A percentile compares a stretch with the other conserved stretches of the same genome.
Conservation (phyloP, 2,329 filamentous ascomycete species). For the Ampelomyces quisqualis region DNA sequence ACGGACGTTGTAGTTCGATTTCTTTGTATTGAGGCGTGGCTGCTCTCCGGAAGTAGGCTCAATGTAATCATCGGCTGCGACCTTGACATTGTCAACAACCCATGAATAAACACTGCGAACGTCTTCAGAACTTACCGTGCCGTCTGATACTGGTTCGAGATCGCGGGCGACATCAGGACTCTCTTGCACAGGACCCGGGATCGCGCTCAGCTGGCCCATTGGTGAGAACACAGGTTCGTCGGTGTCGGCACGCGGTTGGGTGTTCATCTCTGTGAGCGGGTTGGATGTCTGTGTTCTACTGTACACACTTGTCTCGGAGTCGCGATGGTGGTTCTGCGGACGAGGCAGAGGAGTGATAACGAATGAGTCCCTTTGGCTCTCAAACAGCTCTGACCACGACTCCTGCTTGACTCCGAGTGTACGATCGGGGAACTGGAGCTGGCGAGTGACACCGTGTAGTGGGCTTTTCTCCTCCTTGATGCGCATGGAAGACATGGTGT, state of each 20-base stretch:
- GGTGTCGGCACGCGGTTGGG: not conserved
- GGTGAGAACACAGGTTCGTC: slow-evolving; percentile 13
- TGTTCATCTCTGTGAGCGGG: slow-evolving; percentile 14
- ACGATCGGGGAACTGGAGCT: slow-evolving; percentile 12
- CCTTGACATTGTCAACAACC: no score
- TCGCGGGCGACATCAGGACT: no score
- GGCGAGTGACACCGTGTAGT: slow-evolving; percentile 24
- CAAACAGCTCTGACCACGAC: no score
- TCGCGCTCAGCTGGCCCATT: slow-evolving; percentile 20
- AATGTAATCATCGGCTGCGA: not conserved
- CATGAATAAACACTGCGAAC: not conserved
- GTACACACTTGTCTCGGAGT: slow-evolving; percentile 18
- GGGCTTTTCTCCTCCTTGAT: slow-evolving; percentile 23
- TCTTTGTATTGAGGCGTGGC: slow-evolving; percentile 1
- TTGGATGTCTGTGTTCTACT: slow-evolving; percentile 17
- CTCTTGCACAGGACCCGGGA: slow-evolving; percentile 19
- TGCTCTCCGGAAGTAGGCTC: not conserved
- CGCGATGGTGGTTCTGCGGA: slow-evolving; percentile 7
- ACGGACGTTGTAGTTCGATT: slow-evolving; percentile 7
- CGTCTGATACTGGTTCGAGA: no score
- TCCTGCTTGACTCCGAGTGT: not conserved
- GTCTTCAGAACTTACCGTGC: no score
- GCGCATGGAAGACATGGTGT: slow-evolving; percentile 6
- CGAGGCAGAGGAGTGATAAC: slow-evolving; percentile 8
- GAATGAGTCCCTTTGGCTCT: no score